Conservation (phyloP, 2,329 filamentous ascomycete genomes). For the Cercospora brassicicola region DNA sequence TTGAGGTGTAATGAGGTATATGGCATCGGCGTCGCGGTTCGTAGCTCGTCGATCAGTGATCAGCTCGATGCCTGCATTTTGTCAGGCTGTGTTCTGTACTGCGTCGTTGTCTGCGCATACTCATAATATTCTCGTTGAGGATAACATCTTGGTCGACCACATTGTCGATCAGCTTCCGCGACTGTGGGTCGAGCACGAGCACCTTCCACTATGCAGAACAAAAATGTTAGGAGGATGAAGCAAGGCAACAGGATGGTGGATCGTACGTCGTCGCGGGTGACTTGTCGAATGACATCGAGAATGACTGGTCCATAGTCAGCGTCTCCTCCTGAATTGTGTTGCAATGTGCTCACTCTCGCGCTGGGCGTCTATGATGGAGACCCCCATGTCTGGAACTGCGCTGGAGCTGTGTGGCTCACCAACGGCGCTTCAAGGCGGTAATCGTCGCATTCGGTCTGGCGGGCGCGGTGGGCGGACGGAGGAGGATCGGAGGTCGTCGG, state of each 20-base stretch:
- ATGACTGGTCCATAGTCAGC: constrained; percentile 45
- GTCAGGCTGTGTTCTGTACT: constrained; percentile 32
- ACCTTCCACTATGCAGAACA: constrained; percentile 79
- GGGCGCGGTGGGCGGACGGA: neutral
- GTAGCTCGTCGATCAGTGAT: constrained; percentile 82
- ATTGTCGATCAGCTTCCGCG: constrained; percentile 84
- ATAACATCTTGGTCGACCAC: constrained; percentile 94
- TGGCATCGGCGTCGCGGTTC: constrained; percentile 88
- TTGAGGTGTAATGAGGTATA: constrained; percentile 85
- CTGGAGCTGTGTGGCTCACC: constrained; percentile 8
- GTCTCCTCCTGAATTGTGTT: neutral
- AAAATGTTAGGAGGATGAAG: constrained; percentile 14
- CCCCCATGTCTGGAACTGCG: constrained; percentile 55
- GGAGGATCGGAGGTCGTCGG: neutral
- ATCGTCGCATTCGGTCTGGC: constrained; percentile 6
- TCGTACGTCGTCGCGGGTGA: constrained; percentile 69
- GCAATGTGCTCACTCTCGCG: constrained; percentile 61
- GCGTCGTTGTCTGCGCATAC: constrained; percentile 54
- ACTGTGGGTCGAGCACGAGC: constrained; percentile 80
- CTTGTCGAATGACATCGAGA: constrained; percentile 70
- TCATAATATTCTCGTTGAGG: constrained; percentile 92
- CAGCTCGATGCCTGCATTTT: constrained; percentile 76
- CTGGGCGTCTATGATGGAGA: constrained; percentile 83
- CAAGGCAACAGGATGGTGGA: constrained; percentile 9
- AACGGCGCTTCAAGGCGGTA: constrained; percentile 6